Percentiles rank a stretch among this genome's conserved stretches.
These are phyloP conservation scores for Cladobotryum mycophilum DNA, from an alignment of 2,329 filamentous ascomycete species.

Conservation along the genomic window DNA sequence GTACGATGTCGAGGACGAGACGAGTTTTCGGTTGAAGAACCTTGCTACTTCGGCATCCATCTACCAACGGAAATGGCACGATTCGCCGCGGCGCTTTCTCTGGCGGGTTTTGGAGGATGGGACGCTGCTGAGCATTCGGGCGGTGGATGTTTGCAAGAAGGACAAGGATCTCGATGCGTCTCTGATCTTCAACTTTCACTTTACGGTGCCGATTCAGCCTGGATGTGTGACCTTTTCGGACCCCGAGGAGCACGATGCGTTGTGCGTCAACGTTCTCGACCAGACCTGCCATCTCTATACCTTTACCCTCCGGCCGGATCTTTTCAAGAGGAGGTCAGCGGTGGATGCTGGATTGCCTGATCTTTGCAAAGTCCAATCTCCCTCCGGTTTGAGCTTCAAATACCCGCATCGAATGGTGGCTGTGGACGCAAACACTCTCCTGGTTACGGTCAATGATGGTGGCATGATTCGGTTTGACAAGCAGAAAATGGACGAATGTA, in stretches of 20 bases:
- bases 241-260: constrained; percentile 65
- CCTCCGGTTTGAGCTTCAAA: constrained; percentile 70
- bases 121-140: constrained; percentile 74
- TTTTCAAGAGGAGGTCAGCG: constrained; percentile 64
- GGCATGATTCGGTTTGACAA: constrained; percentile 66
- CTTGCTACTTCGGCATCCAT: constrained; percentile 75
- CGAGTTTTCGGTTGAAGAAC: constrained; percentile 63
- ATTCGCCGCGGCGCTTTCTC: constrained; percentile 76
- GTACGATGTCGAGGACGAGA: constrained; percentile 57
- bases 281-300: constrained; percentile 75
- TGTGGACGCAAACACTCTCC: constrained; percentile 63
- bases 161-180: constrained; percentile 61
- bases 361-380: constrained; percentile 67
- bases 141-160: constrained; percentile 70
- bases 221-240: constrained; percentile 81
- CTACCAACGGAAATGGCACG: constrained; percentile 72
- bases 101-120: constrained; percentile 84
- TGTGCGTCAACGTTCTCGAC: constrained; percentile 76
- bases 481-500: constrained; percentile 42
- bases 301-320: constrained; percentile 73
- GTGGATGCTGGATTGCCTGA: constrained; percentile 70
- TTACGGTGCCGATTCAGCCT: constrained; percentile 65
- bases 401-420: constrained; percentile 76
- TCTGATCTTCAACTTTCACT: constrained; percentile 70
- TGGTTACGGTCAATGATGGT: constrained; percentile 77